phyloP scores from a whole-genome alignment of 371 early-diverging fungal species.

The Capillidium heterosporum region DNA sequence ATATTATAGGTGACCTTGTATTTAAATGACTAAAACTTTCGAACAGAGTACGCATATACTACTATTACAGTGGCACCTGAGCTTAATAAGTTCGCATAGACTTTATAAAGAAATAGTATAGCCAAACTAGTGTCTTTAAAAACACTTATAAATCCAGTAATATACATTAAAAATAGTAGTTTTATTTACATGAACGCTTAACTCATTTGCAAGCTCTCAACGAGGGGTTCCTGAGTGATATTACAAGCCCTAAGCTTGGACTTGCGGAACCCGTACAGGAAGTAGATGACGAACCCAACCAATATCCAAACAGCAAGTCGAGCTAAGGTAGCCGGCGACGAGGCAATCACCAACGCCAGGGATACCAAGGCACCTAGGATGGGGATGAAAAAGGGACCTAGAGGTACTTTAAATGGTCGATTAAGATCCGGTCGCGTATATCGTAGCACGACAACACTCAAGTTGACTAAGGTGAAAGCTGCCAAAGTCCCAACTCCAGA shows the following conservation, averaged over 20 bases:
- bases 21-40: too few species aligned
- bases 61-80: too few species aligned
- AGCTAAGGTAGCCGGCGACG: conserved; percentile 35
- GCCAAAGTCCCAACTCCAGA: conserved; percentile 71
- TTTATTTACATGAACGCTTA: too few species aligned
- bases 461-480: conserved; percentile 66
- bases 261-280: conserved; percentile 22
- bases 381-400: conserved; percentile 41
- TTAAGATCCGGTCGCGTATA: conserved; percentile 46
- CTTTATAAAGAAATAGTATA: too few species aligned
- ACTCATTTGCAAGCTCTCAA: too few species aligned
- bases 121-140: too few species aligned
- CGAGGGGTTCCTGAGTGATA: too few species aligned
- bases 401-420: conserved; percentile 59
- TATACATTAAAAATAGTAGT: too few species aligned
- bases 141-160: too few species aligned
- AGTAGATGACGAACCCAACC: conserved; percentile 50
- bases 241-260: background rate
- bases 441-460: conserved; percentile 56
- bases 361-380: conserved; percentile 32
- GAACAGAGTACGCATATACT: too few species aligned
- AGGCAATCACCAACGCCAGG: conserved; percentile 38
- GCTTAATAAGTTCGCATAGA: too few species aligned
- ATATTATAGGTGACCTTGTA: too few species aligned
- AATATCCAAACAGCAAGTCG: conserved; percentile 29